These are phyloP conservation scores for Casuarina cunninghamiana DNA, from an alignment of 306 rosid genomes.

Conservation along the genomic window DNA sequence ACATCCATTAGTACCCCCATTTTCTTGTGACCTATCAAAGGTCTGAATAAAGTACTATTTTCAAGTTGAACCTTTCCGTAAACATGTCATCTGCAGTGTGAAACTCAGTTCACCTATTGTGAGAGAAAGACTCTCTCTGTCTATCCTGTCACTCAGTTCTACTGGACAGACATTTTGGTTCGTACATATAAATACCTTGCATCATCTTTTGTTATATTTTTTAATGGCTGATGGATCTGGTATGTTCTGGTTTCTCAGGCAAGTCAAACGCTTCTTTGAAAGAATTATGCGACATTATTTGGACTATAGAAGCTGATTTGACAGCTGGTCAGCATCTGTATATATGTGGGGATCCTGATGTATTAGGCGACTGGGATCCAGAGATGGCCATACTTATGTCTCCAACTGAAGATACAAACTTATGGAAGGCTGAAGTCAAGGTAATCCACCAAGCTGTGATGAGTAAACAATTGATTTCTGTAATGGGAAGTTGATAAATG, in stretches of 20 bases:
- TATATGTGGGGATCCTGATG: constrained; percentile 77
- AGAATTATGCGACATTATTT: constrained; percentile 59
- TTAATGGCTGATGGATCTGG: constrained; percentile 47
- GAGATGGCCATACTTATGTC: constrained; percentile 73
- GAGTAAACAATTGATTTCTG: neutral
- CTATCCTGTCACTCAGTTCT: neutral
- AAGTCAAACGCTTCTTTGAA: constrained; percentile 43
- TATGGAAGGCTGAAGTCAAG: constrained; percentile 87
- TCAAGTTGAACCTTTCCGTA: neutral
- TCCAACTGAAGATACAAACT: constrained; percentile 60
- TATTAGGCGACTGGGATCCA: constrained; percentile 89
- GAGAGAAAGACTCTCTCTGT: neutral
- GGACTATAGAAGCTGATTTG: constrained; percentile 84
- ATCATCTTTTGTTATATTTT: constrained; percentile 24
- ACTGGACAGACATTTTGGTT: neutral
- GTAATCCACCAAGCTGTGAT: constrained; percentile 35
- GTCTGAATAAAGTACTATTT: neutral
- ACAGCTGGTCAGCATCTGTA: constrained; percentile 76
- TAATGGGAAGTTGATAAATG: neutral
- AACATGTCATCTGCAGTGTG: neutral
- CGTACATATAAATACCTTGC: constrained; percentile 2
- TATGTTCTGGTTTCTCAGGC: constrained; percentile 51
- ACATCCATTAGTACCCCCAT: neutral
- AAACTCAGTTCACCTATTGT: neutral
- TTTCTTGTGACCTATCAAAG: neutral